phyloP scores from a whole-genome alignment of 2,329 filamentous ascomycete genomes.

The Penicillium sp. region DNA sequence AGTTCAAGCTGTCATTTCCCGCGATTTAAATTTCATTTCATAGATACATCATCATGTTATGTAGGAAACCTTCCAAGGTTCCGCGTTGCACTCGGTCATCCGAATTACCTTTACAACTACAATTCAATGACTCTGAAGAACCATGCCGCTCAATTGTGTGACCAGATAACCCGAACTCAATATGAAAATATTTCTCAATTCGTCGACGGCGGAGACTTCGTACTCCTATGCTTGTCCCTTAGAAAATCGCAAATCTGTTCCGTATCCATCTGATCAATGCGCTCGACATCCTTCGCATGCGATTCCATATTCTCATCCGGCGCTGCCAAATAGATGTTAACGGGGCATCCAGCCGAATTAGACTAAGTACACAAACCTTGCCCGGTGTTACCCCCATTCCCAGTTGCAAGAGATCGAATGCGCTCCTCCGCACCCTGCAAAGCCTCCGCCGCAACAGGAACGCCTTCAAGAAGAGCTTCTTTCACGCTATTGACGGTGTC shows the following conservation, averaged over 20 bases:
- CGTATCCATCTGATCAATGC: slow-evolving; percentile 29
- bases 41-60: no score
- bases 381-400: not conserved
- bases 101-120: no score
- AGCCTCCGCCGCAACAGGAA: slow-evolving; percentile 13
- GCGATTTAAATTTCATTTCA: no score
- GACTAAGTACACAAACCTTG: slow-evolving; percentile 1
- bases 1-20: no score
- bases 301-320: slow-evolving; percentile 1
- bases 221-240: slow-evolving; percentile 30
- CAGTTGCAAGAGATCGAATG: slow-evolving; percentile 1
- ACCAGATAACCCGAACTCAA: not conserved
- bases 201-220: slow-evolving; percentile 5
- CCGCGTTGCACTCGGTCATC: no score
- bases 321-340: no score
- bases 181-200: slow-evolving; percentile 1
- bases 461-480: slow-evolving; percentile 11
- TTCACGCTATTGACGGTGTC: slow-evolving; percentile 11
- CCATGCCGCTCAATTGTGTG: not conserved
- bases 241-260: slow-evolving; percentile 36
- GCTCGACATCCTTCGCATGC: slow-evolving; percentile 18
- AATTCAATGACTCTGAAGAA: not conserved
- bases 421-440: slow-evolving; percentile 11
- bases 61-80: no score
- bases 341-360: not conserved